These are phyloP conservation scores for Metschnikowia orientalis DNA, from an alignment of 805 yeast species.

Conservation along the genomic window DNA sequence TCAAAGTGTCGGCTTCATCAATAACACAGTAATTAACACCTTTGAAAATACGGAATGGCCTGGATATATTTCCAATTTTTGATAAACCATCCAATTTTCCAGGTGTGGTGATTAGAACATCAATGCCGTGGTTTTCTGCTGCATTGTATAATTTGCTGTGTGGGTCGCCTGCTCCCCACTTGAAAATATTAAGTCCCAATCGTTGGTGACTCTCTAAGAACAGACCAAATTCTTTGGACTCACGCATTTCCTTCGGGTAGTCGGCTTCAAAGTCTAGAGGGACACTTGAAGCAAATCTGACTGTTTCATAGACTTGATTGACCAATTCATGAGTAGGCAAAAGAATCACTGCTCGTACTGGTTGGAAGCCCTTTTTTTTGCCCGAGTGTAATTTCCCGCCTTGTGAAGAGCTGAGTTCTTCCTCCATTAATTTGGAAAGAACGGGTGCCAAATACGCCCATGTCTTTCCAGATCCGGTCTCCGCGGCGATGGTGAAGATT, in stretches of 20 bases:
- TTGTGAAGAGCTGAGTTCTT: constrained; percentile 34
- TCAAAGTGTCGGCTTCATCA: constrained; percentile 91
- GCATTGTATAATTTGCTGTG: constrained; percentile 49
- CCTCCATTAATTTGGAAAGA: constrained; percentile 61
- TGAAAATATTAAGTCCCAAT: constrained; percentile 44
- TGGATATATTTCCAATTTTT: constrained; percentile 27
- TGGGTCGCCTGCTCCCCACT: constrained; percentile 61
- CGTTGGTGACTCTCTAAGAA: constrained; percentile 26
- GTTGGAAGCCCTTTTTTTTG: constrained; percentile 24
- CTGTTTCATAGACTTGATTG: constrained; percentile 61
- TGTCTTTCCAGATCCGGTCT: constrained; percentile 96
- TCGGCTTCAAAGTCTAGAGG: constrained; percentile 20
- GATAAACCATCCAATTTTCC: constrained; percentile 53
- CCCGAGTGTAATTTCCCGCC: constrained; percentile 18
- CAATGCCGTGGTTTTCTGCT: constrained; percentile 48
- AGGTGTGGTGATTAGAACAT: constrained; percentile 83
- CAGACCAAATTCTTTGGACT: constrained; percentile 17
- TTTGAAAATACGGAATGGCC: constrained; percentile 36
- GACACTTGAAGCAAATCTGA: constrained; percentile 27
- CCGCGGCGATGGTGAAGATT: constrained; percentile 83
- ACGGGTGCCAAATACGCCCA: constrained; percentile 84
- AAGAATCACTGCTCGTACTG: constrained; percentile 66
- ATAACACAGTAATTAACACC: constrained; percentile 60
- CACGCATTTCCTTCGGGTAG: constrained; percentile 15
- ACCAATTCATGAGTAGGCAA: constrained; percentile 90